Evolutionary conservation across 2,329 filamentous ascomycete genomes (phyloP), one percentile per base, ranked within the genome.

Genomic region (Sporothrix brunneoviolacea): DNA sequence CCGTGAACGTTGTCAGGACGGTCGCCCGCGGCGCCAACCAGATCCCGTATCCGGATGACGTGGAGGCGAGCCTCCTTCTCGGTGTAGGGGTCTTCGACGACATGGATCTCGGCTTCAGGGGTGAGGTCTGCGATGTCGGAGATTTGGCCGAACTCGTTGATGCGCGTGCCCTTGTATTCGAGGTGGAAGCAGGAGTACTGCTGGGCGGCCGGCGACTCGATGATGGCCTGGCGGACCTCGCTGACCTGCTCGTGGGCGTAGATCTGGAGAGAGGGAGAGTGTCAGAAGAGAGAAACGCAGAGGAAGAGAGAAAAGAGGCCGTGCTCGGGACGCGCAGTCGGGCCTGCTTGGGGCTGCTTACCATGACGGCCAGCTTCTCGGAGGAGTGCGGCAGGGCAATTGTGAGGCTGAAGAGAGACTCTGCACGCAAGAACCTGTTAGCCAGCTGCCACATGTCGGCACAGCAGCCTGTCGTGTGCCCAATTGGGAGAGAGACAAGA

Each of bases 171-270:
- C 53, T 88, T 84, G 71, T 91, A 84, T 71, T 97, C 91, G 61
- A 98, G 83, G 71, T 98, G 93, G 74, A 98, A 98, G 76, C 93
- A 98, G 48, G 93, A 95, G 74, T 96, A 96, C 69, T 95, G 90
- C 72, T 96, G 93, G 46, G 91, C 94, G 54, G 85, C 79, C 5
- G 93, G 93, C 44, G 90, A 79, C 70, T 98, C 93, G 70, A 96
- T 90, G 65, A 98, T 87, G 55, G 91, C 91, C 70, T 97, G 93
- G 59, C 93, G 88, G 61, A 98, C 84, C 74, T 98, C 93, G 70
- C 97, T 93, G 55, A 97, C 85, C 68, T 96, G 91, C 71, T 98
- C 94, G 75, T 95, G 87, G 58, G 84, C 84, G 37, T 89, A 91
- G 51, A 95, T 87, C 87, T 93, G 61, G 51, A 45, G 39, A 36